phyloP scores from a whole-genome alignment of 345 rosid species.

The Syzygium jambos region DNA sequence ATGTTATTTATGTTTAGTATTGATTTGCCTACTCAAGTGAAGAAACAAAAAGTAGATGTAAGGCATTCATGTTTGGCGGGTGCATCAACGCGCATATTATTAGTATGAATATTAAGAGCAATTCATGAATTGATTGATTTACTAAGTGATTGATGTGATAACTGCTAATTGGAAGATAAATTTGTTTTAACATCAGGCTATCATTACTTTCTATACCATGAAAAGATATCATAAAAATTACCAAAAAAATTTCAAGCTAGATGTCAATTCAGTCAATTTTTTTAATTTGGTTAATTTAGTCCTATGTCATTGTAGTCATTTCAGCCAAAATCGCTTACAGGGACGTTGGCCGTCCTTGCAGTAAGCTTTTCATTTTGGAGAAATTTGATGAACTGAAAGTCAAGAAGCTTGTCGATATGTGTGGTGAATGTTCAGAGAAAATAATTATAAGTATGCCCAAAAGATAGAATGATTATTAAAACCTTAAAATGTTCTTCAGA shows the following conservation, averaged over 20 bases:
- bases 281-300: accelerated
- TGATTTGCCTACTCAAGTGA: neutral
- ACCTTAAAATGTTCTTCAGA: neutral
- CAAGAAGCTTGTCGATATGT: neutral
- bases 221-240: neutral
- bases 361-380: neutral
- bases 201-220: neutral
- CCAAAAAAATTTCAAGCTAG: accelerated
- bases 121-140: neutral
- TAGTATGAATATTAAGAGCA: neutral
- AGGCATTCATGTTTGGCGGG: neutral
- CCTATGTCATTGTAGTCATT: neutral
- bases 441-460: neutral
- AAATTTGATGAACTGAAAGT: neutral
- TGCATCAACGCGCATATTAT: neutral
- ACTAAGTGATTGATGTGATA: neutral
- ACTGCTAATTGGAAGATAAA: neutral
- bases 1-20: neutral
- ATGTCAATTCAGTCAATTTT: neutral
- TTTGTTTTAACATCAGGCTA: neutral
- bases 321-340: neutral
- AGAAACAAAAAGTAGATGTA: neutral
- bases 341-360: neutral
- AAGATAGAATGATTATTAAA: neutral
- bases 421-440: neutral